These are phyloP conservation scores for Syzygium syzygioides DNA, from an alignment of 441 rosid genomes.

Conservation along the genomic window DNA sequence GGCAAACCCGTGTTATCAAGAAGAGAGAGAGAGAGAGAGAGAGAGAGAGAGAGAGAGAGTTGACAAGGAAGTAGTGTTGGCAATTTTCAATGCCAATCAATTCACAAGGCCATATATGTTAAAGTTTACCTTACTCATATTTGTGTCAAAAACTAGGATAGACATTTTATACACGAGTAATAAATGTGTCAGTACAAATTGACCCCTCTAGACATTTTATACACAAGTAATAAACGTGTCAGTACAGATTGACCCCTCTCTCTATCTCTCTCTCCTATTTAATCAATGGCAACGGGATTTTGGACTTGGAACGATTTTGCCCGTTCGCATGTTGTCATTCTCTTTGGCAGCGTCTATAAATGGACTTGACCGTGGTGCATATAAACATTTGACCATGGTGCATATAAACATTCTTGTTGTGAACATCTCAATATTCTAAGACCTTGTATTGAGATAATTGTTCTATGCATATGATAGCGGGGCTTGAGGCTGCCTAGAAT, in stretches of 20 bases:
- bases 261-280: too few species aligned
- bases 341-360: not conserved
- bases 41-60: not conserved
- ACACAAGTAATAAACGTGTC: too few species aligned
- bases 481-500: not conserved
- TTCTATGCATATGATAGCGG: not conserved
- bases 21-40: not conserved
- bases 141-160: too few species aligned
- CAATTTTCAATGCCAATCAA: not conserved
- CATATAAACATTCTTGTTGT: not conserved
- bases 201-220: too few species aligned
- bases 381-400: not conserved
- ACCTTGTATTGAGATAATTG: not conserved
- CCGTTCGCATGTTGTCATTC: not conserved
- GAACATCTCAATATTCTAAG: not conserved
- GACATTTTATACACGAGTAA: too few species aligned
- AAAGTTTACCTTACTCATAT: not conserved
- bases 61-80: not conserved
- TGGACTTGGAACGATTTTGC: not conserved
- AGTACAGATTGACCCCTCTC: too few species aligned
- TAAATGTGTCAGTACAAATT: too few species aligned
- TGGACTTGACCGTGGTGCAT: not conserved
- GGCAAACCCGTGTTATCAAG: not conserved
- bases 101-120: not conserved
- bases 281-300: too few species aligned